Evolutionary conservation across 495 filamentous ascomycete species (phyloP), one percentile per base, ranked within the genome.

Genomic region (Xylaria scruposa): DNA sequence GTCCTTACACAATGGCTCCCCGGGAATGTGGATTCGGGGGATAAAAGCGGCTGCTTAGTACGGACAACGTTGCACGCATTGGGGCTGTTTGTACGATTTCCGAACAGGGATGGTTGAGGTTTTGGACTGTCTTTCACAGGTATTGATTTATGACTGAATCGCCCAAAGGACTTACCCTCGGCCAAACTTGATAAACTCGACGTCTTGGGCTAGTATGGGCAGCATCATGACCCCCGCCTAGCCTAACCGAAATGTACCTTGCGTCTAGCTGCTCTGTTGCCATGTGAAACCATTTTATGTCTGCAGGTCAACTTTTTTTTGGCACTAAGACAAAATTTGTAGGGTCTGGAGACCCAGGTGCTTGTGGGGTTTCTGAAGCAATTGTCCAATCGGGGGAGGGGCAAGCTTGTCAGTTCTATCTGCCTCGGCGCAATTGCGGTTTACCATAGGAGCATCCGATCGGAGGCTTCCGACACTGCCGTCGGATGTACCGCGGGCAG

Each of bases 321-420:
- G 19, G 40, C 40, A 21, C 46, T 26, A 56, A 51, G 21, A 67
- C 49, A 67, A 67, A 67, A 42, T 67, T 67, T 67, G 65, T 49
- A 67, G 65, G 65, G 65, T 67, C 65, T 67, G 65, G 65, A 67
- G 65, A 67, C 49, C 65, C 21, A 63, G 44, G 49, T 26, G n/a
- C 13, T 44, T 54, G 65, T 67, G 65, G 65, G 26, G 21, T 31
- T 1, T 1, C 44, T 5, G 10, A 13, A 21, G 19, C 36, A 67
- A 67, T 67, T 67, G 65, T 19, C 65, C 65, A 67, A 67, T 67
- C 49, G 65, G 65, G 21, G 65, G 65, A 67, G 65, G 29, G 49
- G 65, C 65, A 67, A 38, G 63, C 46, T 46, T 53, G 63, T 53
- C 17, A 24, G 24, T 56, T 29, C 29, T n/a, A 19, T 31, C 42